Percentiles rank a stretch among this genome's conserved stretches.
These are phyloP conservation scores for Millerozyma miso DNA, from an alignment of 805 yeast genomes.

Conservation along the genomic window DNA sequence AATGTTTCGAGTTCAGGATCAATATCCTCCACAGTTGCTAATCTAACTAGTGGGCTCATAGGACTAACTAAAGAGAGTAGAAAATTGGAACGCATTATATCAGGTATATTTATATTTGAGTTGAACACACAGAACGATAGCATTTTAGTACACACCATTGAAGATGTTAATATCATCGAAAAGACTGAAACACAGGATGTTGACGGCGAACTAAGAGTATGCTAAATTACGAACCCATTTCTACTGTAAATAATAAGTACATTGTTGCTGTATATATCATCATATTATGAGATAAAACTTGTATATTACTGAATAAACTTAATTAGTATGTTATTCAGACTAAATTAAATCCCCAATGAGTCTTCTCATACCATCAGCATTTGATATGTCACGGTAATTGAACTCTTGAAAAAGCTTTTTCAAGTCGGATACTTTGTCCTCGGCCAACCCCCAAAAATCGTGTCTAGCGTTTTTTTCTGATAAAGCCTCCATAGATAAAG, in stretches of 20 bases:
- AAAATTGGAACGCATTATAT: conserved; percentile 37
- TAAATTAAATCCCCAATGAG: conserved; percentile 8
- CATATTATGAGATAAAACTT: not conserved
- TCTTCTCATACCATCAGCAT: conserved; percentile 8
- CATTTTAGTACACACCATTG: conserved; percentile 62
- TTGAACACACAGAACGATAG: conserved; percentile 50
- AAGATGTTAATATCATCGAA: conserved; percentile 59
- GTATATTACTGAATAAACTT: not conserved
- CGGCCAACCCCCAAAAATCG: conserved; percentile 1
- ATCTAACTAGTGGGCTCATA: conserved; percentile 28
- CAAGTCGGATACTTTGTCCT: conserved; percentile 6
- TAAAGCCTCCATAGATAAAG: conserved; percentile 5
- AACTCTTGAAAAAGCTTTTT: conserved; percentile 10
- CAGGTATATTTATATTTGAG: conserved; percentile 65
- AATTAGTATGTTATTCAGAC: too few relatives aligned
- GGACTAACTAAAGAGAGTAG: conserved; percentile 26
- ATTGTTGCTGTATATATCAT: conserved; percentile 1
- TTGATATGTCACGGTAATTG: conserved; percentile 10
- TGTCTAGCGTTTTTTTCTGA: not conserved
- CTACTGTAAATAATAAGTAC: not conserved
- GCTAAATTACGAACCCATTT: conserved; percentile 12
- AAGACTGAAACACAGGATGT: conserved; percentile 25
- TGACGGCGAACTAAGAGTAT: conserved; percentile 23
- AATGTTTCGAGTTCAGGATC: conserved; percentile 12
- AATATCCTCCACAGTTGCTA: conserved; percentile 20